Evolutionary conservation across 2,329 filamentous ascomycete genomes (phyloP), one percentile per base, ranked within the genome.

Genomic region (Esteya vermicola): DNA sequence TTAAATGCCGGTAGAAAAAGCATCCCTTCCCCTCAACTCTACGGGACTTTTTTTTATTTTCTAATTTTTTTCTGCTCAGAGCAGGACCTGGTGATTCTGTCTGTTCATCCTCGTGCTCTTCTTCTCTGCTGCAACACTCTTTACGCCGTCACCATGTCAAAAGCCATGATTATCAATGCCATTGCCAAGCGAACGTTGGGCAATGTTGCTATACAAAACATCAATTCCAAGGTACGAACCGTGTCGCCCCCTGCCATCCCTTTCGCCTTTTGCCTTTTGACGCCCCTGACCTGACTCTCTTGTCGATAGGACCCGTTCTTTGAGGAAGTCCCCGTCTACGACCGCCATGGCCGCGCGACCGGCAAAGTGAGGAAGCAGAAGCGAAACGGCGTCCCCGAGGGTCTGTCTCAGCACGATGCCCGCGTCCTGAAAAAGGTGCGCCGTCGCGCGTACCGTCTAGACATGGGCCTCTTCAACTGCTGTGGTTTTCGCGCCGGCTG

Each of bases 401-500:
- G 89, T 40, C 75, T 96, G 39, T 89, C 86, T 16, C 64, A 79
- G 22, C 74, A 93, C 51, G 91, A 98, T 59, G 78, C 71, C 52
- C 71, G 81, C 47, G 68, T 95, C 49, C 75, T 96, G 47, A 93
- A 81, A 50, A 81, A 81, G 51, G 85, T 93, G 50, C 89, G 93
- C 59, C 74, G 81, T 51, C 72, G 81, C 43, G 86, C 91, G 26
- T 93, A 94, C 60, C 72, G 76, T 28, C 73, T 95, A 21, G 91
- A 96, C 58, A 81, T 85, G 66, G 75, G 72, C 41, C 72, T 94
- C 6, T 93, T 89, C 64, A 86, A 74, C 53, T 74, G 85, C 54
- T 74, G 81, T 47, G 85, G 86, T 33, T 70, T 93, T 43, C 75
- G 79, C 43, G 88, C 96, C 54, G 91, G 91, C 40, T 95, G 86